Percentiles rank a stretch among this genome's conserved stretches.
These are phyloP conservation scores for Solanum chmielewskii DNA, from an alignment of 257 asterid genomes.

Conservation along the genomic window DNA sequence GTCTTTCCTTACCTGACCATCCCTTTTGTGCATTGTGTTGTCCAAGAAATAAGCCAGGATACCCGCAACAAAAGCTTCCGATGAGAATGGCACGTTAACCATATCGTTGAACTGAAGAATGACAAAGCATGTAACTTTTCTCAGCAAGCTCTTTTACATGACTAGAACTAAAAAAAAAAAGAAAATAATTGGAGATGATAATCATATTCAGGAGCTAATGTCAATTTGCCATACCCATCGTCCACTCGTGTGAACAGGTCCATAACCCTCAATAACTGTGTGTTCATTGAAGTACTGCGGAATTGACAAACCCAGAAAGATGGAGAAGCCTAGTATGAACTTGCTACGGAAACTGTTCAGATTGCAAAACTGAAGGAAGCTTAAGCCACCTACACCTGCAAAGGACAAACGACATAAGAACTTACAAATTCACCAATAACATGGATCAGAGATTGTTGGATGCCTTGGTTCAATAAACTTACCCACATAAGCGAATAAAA, in stretches of 20 bases:
- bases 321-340: conserved; percentile 76
- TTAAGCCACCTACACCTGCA: conserved; percentile 62
- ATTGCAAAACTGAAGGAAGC: conserved; percentile 90
- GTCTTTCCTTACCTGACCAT: conserved; percentile 48
- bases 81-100: conserved; percentile 70
- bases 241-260: conserved; percentile 73
- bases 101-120: conserved; percentile 69
- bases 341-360: conserved; percentile 83
- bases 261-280: conserved; percentile 57
- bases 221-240: conserved; percentile 62
- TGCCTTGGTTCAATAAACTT: conserved; percentile 5
- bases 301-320: conserved; percentile 73
- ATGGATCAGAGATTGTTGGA: neutral
- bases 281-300: conserved; percentile 95
- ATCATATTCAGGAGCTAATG: neutral
- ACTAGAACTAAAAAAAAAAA: neutral
- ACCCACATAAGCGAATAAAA: conserved; percentile 92
- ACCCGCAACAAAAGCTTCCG: conserved; percentile 91
- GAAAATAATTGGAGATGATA: neutral
- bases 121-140: neutral
- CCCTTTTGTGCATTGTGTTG: conserved; percentile 73
- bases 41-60: conserved; percentile 74
- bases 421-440: neutral
- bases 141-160: neutral
- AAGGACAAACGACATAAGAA: neutral